Conservation (phyloP, 306 rosid species). For the Lotus japonicus region DNA sequence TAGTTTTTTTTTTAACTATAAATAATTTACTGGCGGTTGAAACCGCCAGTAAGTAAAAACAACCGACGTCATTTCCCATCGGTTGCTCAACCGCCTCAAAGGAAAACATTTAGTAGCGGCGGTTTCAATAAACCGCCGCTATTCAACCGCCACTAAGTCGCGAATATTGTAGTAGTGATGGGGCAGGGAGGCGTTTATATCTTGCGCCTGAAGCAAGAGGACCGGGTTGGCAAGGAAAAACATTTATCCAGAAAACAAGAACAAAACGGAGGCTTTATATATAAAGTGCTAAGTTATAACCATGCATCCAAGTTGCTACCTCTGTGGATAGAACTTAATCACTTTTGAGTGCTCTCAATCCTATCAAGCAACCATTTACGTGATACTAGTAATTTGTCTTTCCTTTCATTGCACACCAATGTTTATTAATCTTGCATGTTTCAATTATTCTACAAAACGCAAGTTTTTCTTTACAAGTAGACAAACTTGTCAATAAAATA, state of each 20-base stretch:
- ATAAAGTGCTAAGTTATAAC: neutral
- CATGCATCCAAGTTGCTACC: neutral
- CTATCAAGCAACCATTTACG: neutral
- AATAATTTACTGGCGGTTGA: too few relatives aligned
- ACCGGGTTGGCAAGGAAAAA: neutral
- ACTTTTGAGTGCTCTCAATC: neutral
- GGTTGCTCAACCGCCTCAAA: too few relatives aligned
- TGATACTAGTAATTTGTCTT: neutral
- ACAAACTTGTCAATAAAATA: neutral
- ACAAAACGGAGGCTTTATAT: neutral
- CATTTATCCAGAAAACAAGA: slow-evolving; percentile 8
- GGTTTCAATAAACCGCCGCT: too few relatives aligned
- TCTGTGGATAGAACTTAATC: neutral
- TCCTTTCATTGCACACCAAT: neutral
- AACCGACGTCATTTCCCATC: too few relatives aligned
- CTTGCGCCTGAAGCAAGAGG: slow-evolving; percentile 7
- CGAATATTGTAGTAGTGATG: too few relatives aligned
- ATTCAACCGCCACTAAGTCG: too few relatives aligned
- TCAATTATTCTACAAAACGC: neutral
- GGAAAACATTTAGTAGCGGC: too few relatives aligned
- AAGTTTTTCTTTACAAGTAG: neutral
- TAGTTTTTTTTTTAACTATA: too few relatives aligned
- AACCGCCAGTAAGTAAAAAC: too few relatives aligned
- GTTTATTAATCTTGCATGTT: neutral
- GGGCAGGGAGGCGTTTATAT: neutral